Evolutionary conservation across 1,284 basidiomycete species (phyloP), one percentile per base, ranked within the genome.

Genomic region (Austroboletus niveus): DNA sequence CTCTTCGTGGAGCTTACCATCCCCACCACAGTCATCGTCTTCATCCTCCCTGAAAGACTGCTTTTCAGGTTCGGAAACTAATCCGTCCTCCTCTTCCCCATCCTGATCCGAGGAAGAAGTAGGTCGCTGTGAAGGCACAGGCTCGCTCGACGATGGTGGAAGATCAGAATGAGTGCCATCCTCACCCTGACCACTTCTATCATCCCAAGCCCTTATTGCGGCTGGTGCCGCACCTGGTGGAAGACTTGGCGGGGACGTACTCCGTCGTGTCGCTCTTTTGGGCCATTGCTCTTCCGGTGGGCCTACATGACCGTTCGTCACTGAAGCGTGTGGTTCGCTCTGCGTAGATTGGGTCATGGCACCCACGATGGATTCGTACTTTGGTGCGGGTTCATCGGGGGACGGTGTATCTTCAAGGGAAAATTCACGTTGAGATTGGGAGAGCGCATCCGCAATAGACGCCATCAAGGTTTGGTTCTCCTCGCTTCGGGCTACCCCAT

Each of bases 401-500:
- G 60, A 55, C 10, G 55, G 54, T 12, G 62, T 52, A 27, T 59
- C 62, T 24, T 68, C 64, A n/a, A 68, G 51, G 20, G 63, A 54
- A 43, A 64, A 57, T 24, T 55, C 60, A 20, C 60, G 56, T 31
- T 66, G 64, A 2, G 57, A 55, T 24, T 62, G 53, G 22, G 68
- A 72, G 3, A 84, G 66, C 2, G 82, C 80, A 43, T 75, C 74
- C 0, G 75, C 75, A 27, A 84, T 72, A 32, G 80, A 79, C 12
- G 72, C 71, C 36, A 81, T 76, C 60, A 85, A 78, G 0, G 78
- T 80, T n/a, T 65, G 63, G 17, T 59, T 57, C 32, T 68, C 66
- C 14, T 63, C 65, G 0, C 55, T 57, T 38, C 36, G 48, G 41
- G 32, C 38, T 5, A 15, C 50, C 17, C 51, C 52, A n/a, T 27